Conservation (phyloP, 148 eudicot genomes). For the Beta vulgaris region DNA sequence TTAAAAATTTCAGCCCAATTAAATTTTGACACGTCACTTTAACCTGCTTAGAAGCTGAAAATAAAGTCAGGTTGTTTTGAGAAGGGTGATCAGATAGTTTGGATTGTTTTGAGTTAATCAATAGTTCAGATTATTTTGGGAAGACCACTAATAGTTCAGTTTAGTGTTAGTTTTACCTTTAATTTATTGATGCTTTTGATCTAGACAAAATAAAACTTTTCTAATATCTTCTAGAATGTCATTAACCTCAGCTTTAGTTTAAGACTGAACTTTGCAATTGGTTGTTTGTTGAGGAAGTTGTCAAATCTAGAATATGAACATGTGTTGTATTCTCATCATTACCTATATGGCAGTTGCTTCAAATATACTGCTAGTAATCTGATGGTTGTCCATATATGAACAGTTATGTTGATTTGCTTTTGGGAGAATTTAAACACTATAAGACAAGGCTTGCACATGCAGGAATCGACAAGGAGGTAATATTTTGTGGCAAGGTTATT, state of each 20-base stretch:
- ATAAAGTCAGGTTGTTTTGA: too few relatives aligned
- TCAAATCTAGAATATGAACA: too few relatives aligned
- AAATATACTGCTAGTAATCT: conserved; percentile 7
- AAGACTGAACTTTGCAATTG: neutral
- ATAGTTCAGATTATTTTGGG: too few relatives aligned
- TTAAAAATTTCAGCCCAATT: too few relatives aligned
- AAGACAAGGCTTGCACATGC: conserved; percentile 90
- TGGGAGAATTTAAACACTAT: conserved; percentile 95
- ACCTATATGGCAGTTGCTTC: neutral
- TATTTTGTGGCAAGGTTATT: neutral
- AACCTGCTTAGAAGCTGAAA: too few relatives aligned
- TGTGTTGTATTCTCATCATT: too few relatives aligned
- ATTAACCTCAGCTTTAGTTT: too few relatives aligned
- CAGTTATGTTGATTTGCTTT: conserved; percentile 88
- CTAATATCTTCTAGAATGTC: neutral
- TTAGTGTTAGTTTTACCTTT: too few relatives aligned
- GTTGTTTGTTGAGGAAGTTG: neutral
- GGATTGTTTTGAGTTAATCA: too few relatives aligned
- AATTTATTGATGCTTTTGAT: neutral
- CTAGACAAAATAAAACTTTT: neutral
- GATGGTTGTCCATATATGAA: conserved; percentile 21
- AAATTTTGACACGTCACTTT: too few relatives aligned
- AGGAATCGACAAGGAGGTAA: conserved; percentile 80
- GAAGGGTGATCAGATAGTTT: too few relatives aligned
- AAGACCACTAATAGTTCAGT: too few relatives aligned